Conservation (phyloP, 805 yeast species). For the Metschnikowia gelsemii region DNA sequence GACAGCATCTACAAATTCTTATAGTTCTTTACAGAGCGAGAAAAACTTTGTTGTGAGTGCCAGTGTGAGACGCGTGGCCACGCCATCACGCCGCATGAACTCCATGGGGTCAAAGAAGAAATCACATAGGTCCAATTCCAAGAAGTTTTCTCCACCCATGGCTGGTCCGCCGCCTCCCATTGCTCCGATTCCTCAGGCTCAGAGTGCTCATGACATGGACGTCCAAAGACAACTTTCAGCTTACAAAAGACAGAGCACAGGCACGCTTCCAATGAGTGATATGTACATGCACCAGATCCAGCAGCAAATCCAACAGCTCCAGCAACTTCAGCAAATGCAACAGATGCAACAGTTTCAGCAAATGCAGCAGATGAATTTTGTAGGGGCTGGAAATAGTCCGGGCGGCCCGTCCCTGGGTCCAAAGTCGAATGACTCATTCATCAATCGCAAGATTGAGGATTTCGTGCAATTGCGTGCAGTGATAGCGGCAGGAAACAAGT, state of each 20-base stretch:
- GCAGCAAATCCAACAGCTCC: slow-evolving; percentile 50
- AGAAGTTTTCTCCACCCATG: slow-evolving; percentile 18
- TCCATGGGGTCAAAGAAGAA: background rate
- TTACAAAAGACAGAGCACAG: slow-evolving; percentile 14
- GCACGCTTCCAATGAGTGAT: slow-evolving; percentile 14
- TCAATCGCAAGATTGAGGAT: slow-evolving; percentile 33
- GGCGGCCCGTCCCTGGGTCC: slow-evolving; percentile 1
- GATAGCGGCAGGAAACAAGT: slow-evolving; percentile 43
- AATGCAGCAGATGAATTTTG: slow-evolving; percentile 11
- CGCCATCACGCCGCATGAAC: slow-evolving; percentile 2
- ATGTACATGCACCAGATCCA: slow-evolving; percentile 53
- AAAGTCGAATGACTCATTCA: slow-evolving; percentile 24
- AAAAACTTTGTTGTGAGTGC: slow-evolving; percentile 19
- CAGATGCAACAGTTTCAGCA: slow-evolving; percentile 11
- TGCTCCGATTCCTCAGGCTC: slow-evolving; percentile 6
- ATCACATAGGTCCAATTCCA: slow-evolving; percentile 1
- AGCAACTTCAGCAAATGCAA: slow-evolving; percentile 17
- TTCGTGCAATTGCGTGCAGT: slow-evolving; percentile 34
- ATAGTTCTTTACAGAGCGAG: slow-evolving; percentile 34
- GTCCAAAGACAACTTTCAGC: slow-evolving; percentile 6
- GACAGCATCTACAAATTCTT: slow-evolving; percentile 23
- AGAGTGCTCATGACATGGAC: slow-evolving; percentile 1
- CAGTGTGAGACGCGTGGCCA: slow-evolving; percentile 15
- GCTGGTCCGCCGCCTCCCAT: slow-evolving; percentile 22
- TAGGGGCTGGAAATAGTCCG: no score